Conservation (phyloP, 176 grass and related monocot genomes). For the Triticum aestivum region IWGSC_CS_RefSeq_v2.1 NC_057801.1:165980884-165981383, state of each 20-base stretch:
- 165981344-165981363: neutral
- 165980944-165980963: neutral
- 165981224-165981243: neutral
- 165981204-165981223: neutral
- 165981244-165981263: neutral
- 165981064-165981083: too few species aligned
- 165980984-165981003: neutral
- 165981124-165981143: too few species aligned
- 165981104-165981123: too few species aligned
- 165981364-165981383: too few species aligned
- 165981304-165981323: neutral
- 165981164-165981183: too few species aligned
- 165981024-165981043: neutral
- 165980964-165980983: neutral
- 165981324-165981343: neutral
- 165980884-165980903: conserved; percentile 67
- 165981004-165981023: conserved; percentile 10
- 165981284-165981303: neutral
- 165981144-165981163: too few species aligned
- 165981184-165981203: too few species aligned
- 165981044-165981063: too few species aligned
- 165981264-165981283: neutral
- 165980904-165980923: conserved; percentile 67
- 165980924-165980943: conserved; percentile 24
- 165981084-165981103: too few species aligned